Conservation (phyloP, 805 yeast species). For the Spathaspora boniae region DNA sequence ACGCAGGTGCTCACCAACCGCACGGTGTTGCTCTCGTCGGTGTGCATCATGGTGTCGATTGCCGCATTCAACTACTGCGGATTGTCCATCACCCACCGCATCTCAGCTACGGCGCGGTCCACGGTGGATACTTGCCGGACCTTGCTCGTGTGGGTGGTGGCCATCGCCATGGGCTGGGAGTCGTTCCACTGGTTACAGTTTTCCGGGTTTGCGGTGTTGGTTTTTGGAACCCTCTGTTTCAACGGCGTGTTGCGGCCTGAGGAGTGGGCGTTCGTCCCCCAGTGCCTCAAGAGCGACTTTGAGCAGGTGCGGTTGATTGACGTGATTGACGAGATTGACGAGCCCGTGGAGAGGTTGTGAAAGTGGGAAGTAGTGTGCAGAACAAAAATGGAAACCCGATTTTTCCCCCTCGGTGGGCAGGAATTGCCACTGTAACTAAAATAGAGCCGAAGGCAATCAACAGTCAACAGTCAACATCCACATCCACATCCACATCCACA, state of each 20-base stretch:
- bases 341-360: constrained; percentile 26
- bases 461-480: too few species aligned
- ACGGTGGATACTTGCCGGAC: constrained; percentile 80
- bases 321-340: constrained; percentile 27
- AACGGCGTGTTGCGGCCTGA: constrained; percentile 65
- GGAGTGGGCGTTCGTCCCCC: constrained; percentile 45
- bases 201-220: constrained; percentile 59
- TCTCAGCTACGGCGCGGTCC: constrained; percentile 75
- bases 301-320: constrained; percentile 18
- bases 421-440: background rate
- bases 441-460: background rate
- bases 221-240: constrained; percentile 69
- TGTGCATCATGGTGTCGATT: constrained; percentile 68
- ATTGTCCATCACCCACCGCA: constrained; percentile 56
- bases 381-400: background rate
- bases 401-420: background rate
- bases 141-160: constrained; percentile 68
- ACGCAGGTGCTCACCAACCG: constrained; percentile 43
- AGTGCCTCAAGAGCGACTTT: constrained; percentile 9
- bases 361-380: background rate
- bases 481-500: too few species aligned
- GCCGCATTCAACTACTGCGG: constrained; percentile 73
- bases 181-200: constrained; percentile 58
- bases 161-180: constrained; percentile 74
- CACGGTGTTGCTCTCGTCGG: constrained; percentile 48